These are phyloP conservation scores for Phytophthora podocarpi DNA, from an alignment of 352 stramenopile species.

Conservation along the genomic window DNA sequence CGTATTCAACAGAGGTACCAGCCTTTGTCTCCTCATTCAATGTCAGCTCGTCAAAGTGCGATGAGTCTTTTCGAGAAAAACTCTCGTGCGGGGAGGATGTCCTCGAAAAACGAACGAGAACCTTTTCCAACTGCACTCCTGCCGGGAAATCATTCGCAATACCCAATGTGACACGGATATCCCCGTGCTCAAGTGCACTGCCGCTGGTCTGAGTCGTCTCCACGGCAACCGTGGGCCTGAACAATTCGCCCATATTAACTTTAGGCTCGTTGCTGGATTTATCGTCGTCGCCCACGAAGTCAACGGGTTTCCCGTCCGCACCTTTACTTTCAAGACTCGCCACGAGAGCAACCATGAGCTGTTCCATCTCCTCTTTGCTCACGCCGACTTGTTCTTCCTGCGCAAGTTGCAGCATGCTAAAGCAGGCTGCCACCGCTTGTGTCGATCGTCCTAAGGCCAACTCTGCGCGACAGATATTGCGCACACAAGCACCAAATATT, in stretches of 20 bases:
- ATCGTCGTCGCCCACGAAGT: neutral
- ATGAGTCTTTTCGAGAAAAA: neutral
- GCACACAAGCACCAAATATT: slow-evolving; percentile 59
- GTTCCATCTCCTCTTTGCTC: slow-evolving; percentile 50
- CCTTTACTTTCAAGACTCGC: slow-evolving; percentile 35
- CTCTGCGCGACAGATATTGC: slow-evolving; percentile 61
- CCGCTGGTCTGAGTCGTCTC: slow-evolving; percentile 61
- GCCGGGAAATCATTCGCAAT: slow-evolving; percentile 67
- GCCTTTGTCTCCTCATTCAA: neutral
- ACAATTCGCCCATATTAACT: slow-evolving; percentile 63
- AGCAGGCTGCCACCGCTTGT: slow-evolving; percentile 61
- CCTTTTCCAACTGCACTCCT: slow-evolving; percentile 59
- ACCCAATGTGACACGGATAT: slow-evolving; percentile 59
- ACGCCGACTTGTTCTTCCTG: slow-evolving; percentile 55
- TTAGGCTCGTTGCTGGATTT: slow-evolving; percentile 7
- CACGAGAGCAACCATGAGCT: slow-evolving; percentile 55
- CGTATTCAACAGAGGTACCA: neutral
- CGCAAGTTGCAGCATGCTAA: slow-evolving; percentile 63
- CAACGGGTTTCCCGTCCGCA: neutral
- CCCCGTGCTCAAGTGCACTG: slow-evolving; percentile 51
- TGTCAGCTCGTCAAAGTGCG: neutral
- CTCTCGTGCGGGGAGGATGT: neutral
- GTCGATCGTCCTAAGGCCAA: slow-evolving; percentile 55
- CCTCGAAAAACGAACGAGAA: slow-evolving; percentile 51
- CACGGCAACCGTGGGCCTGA: slow-evolving; percentile 49